Percentiles rank a stretch among this genome's conserved stretches.
These are phyloP conservation scores for Pythium brachiatum DNA, from an alignment of 352 stramenopile genomes.

Conservation along the genomic window DNA sequence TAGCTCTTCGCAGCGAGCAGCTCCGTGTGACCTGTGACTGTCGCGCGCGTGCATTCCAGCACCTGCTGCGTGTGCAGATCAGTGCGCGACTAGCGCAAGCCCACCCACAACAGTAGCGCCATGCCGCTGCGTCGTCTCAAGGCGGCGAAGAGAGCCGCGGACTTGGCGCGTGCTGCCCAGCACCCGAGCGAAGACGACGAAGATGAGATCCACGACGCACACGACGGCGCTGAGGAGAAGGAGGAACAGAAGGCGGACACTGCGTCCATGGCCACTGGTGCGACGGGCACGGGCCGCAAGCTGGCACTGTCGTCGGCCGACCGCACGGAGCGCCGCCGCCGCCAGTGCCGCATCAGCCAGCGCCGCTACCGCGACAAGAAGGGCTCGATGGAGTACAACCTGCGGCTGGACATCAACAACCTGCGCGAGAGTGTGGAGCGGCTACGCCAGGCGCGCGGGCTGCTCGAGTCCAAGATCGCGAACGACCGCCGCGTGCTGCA, in stretches of 20 bases:
- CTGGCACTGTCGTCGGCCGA: conserved; percentile 10
- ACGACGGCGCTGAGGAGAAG: not conserved
- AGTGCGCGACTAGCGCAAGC: not conserved
- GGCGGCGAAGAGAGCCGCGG: not conserved
- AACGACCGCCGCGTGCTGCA: conserved; percentile 34
- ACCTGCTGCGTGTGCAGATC: not conserved
- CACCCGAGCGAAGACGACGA: conserved; percentile 1
- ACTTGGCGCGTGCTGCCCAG: not conserved
- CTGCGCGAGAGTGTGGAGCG: conserved; percentile 58
- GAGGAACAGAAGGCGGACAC: not conserved
- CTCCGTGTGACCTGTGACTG: not conserved
- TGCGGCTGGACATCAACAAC: conserved; percentile 61
- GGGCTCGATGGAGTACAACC: conserved; percentile 60
- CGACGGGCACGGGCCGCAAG: not conserved
- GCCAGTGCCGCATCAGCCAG: conserved; percentile 68
- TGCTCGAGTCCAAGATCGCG: conserved; percentile 50
- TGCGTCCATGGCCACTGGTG: not conserved
- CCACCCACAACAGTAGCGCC: not conserved
- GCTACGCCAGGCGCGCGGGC: conserved; percentile 33
- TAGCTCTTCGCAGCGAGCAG: not conserved
- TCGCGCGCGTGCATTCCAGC: not conserved
- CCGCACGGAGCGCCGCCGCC: conserved; percentile 40
- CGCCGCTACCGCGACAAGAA: conserved; percentile 70
- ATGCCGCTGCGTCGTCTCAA: conserved; percentile 19
- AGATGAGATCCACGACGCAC: not conserved